A percentile compares a stretch with the other conserved stretches of the same genome.
Evolutionary conservation across 371 early-diverging fungal species (phyloP).

Genomic region (Zychaea mexicana): DNA sequence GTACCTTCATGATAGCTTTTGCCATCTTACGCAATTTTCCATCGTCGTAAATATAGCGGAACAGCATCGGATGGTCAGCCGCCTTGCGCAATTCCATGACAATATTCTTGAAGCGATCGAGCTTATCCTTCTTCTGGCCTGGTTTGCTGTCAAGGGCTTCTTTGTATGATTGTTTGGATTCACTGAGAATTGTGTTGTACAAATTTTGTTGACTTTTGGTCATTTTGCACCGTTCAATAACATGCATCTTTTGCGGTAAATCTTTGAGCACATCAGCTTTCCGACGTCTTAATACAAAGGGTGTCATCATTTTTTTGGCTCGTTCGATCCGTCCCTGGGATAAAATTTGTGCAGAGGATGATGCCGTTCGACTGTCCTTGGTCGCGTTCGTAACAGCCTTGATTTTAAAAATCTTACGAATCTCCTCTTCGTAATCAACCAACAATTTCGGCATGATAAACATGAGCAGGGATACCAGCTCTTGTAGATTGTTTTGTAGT

Average conservation of each 20-base stretch:
- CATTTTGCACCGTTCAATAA: conserved; percentile 51
- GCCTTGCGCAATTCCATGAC: conserved; percentile 87
- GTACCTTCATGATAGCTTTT: conserved; percentile 51
- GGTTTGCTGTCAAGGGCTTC: conserved; percentile 14
- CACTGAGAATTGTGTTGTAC: conserved; percentile 42
- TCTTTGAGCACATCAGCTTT: conserved; percentile 73
- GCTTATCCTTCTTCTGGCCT: conserved; percentile 11
- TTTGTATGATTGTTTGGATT: conserved; percentile 32
- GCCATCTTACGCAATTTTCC: conserved; percentile 66
- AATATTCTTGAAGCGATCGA: conserved; percentile 57
- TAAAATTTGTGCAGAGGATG: conserved; percentile 40
- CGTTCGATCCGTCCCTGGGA: conserved; percentile 63
- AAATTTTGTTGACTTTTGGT: conserved; percentile 39
- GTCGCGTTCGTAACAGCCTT: conserved; percentile 34
- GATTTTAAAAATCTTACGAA: conserved; percentile 58
- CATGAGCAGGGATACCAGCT: conserved; percentile 80
- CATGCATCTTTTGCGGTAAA: conserved; percentile 63
- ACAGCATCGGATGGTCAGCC: conserved; percentile 84
- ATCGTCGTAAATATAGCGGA: conserved; percentile 68
- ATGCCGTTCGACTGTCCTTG: conserved; percentile 1
- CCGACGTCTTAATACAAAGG: conserved; percentile 77
- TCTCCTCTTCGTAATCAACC: conserved; percentile 57
- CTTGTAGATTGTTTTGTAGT: conserved; percentile 90
- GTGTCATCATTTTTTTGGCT: conserved; percentile 78
- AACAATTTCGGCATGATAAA: conserved; percentile 94